Evolutionary conservation across 345 rosid genomes (phyloP), one percentile per base, ranked within the genome.

Genomic region (Camelina hispida): DNA sequence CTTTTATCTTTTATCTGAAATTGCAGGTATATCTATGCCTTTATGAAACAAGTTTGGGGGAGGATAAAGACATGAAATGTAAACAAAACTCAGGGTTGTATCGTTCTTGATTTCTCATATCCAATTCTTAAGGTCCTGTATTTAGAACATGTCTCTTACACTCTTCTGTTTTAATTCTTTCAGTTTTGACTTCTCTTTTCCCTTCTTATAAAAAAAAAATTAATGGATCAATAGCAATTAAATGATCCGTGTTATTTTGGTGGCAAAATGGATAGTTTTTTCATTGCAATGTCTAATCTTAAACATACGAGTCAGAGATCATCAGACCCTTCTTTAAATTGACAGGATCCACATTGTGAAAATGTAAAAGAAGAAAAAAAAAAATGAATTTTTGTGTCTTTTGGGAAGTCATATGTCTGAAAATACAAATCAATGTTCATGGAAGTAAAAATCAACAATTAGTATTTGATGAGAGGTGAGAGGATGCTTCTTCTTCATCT

Each of bases 21-120:
- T 34, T 66, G 68, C 73, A 78, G 77, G 77, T 66, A 65, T 78
- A 58, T 72, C 77, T 1, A 72, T 78, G 77, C 81, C 81, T 72
- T 66, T 72, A 66, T 78, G 77, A 78, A 48, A 71, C 77, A 50
- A 77, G 68, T 20, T 51, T 58, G 8, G 7, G 14, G 22, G 30
- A 66, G 7, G 66, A 55, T 16, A 18, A 22, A 76, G 65, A 54
- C 32, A 68, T 61, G 71, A 38, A 20, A 44, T 54, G 76, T 9
- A 30, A 62, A 25, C 59, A 47, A 38, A 67, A 16, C 55, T 43
- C 57, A 25, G 12, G 42, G 28, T 5, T 75, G 17, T 25, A 43
- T 6, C 53, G 4, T 35, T 40, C 9, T 28, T n/a, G 12, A 28
- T 34, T 12, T 51, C 62, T 75, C 63, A 30, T 68, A 10, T 68